Percentiles rank a stretch among this genome's conserved stretches.
Evolutionary conservation across 257 asterid genomes (phyloP).

Genomic region (Plantago elongata): DNA sequence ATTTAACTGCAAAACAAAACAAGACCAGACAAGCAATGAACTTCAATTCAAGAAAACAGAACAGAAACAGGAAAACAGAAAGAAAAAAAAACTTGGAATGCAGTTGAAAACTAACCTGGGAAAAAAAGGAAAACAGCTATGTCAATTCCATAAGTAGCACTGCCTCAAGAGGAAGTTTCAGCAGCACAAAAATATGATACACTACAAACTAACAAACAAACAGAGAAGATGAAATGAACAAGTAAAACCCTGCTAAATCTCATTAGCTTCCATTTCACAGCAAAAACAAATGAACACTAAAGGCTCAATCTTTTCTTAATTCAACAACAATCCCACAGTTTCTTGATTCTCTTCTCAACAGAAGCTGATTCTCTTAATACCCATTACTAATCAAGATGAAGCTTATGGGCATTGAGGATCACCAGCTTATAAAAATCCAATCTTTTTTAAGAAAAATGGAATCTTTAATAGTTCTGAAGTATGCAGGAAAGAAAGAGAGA

Average conservation of each 20-base stretch:
- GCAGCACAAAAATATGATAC: slow-evolving; percentile 18
- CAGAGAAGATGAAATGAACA: slow-evolving; percentile 11
- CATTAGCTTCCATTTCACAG: slow-evolving; percentile 47
- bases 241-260: slow-evolving; percentile 34
- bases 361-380: background rate
- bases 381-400: slow-evolving; percentile 14
- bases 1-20: slow-evolving; percentile 23
- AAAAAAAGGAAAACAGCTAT: slow-evolving; percentile 13
- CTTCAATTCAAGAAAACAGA: slow-evolving; percentile 1
- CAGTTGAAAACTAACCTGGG: slow-evolving; percentile 30
- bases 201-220: slow-evolving; percentile 14
- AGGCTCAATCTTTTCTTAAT: slow-evolving; percentile 26
- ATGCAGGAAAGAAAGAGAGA: slow-evolving; percentile 4
- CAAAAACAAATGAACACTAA: slow-evolving; percentile 15
- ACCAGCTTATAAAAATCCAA: background rate
- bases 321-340: slow-evolving; percentile 1
- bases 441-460: too few species aligned
- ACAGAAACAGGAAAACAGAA: background rate
- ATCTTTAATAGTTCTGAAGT: background rate
- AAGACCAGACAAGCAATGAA: background rate
- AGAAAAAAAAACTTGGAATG: background rate
- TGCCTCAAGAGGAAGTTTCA: background rate
- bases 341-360: slow-evolving; percentile 9
- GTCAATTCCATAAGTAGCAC: slow-evolving; percentile 23
- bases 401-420: slow-evolving; percentile 20